Evolutionary conservation across 305 asterid genomes (phyloP), one percentile per base, ranked within the genome.

Genomic region (Petunia hybrid): DNA sequence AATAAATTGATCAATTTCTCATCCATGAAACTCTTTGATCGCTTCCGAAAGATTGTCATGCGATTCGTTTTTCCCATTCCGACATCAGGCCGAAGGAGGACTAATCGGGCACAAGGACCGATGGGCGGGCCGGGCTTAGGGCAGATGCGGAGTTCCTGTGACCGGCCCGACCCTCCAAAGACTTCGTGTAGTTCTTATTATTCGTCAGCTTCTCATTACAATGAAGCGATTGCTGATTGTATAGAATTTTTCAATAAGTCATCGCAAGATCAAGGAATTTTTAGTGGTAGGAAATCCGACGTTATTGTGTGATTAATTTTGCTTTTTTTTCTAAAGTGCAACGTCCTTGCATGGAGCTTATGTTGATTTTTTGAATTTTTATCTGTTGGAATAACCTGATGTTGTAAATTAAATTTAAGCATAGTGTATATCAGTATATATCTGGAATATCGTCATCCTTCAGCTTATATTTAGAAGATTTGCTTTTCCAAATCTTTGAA

Each of bases 201-300:
- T 77, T 88, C 93, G 3, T 81, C 91, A 16, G 84, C 77, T 66
- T 89, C 95, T 3, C 95, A 93, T 80, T 89, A 93, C 59, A 88
- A 83, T 55, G 98, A 92, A 83, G 98, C 98, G 76, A 88, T 93
- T 81, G 89, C 94, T 7, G 98, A 93, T 80, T 92, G 98, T 81
- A 93, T 92, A 67, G 98, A 93, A 92, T 93, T 93, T 82, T 88
- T 93, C 77, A 93, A 93, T 62, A 90, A 87, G 84, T 89, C 94
- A 0, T 86, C 92, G 5, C 87, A 80, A 51, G 78, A 71, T 71
- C 70, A 81, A 77, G 90, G 79, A 61, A 85, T 75, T 3, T 87
- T 86, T 57, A 75, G 83, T 63, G 87, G 63, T 65, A 79, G 85
- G 59, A 88, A 84, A 3, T 88, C 95, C 0, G 91, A 90, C 77